Evolutionary conservation across 768 basidiomycete genomes (phyloP).

Genomic region (Mycena olivaceomarginata): DNA sequence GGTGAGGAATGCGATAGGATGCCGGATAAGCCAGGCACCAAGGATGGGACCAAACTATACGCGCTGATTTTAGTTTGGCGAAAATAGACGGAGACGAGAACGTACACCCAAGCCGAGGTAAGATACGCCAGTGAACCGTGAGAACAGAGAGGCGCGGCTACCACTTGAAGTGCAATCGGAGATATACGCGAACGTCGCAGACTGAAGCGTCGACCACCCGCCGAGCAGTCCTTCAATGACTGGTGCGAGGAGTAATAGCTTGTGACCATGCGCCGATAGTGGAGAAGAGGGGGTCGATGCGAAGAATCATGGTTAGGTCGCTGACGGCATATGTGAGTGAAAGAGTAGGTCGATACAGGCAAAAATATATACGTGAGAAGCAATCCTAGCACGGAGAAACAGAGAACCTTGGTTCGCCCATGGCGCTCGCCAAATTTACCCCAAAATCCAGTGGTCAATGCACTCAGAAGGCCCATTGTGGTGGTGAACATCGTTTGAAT

Average conservation of each 20-base stretch:
- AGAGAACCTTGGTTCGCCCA: conserved; percentile 88
- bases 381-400: conserved; percentile 79
- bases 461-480: conserved; percentile 86
- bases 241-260: conserved; percentile 88
- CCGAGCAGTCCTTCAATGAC: conserved; percentile 89
- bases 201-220: conserved; percentile 87
- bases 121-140: conserved; percentile 85
- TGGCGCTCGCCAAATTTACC: conserved; percentile 87
- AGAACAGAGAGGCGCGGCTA: conserved; percentile 84
- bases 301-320: conserved; percentile 89
- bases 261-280: conserved; percentile 82
- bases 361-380: conserved; percentile 52
- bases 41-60: conserved; percentile 79
- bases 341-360: conserved; percentile 37
- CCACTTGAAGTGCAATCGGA: conserved; percentile 91
- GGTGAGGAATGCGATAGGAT: conserved; percentile 54
- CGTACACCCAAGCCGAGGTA: conserved; percentile 81
- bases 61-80: background rate
- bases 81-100: background rate
- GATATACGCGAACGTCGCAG: conserved; percentile 88
- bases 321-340: conserved; percentile 60
- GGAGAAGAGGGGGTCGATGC: conserved; percentile 83
- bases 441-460: conserved; percentile 94
- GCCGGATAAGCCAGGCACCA: conserved; percentile 72
- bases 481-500: conserved; percentile 88